Base-by-base conservation (phyloP, 495 filamentous ascomycete genomes). In the Cercophora sp. region DNA sequence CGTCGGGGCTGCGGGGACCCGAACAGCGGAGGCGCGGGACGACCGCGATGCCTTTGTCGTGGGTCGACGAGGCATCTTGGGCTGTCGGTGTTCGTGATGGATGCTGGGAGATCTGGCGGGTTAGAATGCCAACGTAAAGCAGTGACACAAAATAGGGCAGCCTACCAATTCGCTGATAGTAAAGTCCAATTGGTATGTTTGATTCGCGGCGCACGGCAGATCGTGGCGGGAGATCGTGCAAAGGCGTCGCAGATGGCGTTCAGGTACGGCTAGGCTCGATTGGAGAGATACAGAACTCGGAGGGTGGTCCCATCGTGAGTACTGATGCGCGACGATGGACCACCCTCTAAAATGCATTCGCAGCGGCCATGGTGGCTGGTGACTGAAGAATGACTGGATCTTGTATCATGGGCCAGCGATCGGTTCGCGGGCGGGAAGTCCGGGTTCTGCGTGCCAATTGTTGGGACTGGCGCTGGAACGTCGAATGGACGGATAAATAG, bases 221-320 rank as follows among this genome's bases (percentile, higher is more conserved):
- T n/a, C n/a, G n/a, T n/a, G n/a, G n/a, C n/a, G n/a, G n/a, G n/a
- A n/a, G n/a, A n/a, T n/a, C n/a, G n/a, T n/a, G n/a, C n/a, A n/a
- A n/a, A n/a, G n/a, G 35, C 5, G 35, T 5, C 8, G 35, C 13
- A n/a, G 26, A 24, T 32, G n/a, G 26, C 8, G 3, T n/a, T 11
- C 40, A 10, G 40, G 22, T 24, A 22, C 19, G 18, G 24, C 3
- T 25, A 25, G 32, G 20, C 45, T 48, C 45, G 45, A 22, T 16
- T 36, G 27, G 43, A 32, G 53, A 23, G 27, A 61, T 46, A 48
- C 51, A 63, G 55, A 53, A 58, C 59, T 61, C 64, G 23, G 72
- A 75, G 75, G 73, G 75, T 74, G 75, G 73, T 72, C 67, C 73
- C 75, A 78, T 78, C 62, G 67, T 64, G 68, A 71, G 71, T 59